Evolutionary conservation across 768 basidiomycete genomes (phyloP).

Genomic region (Hericium coralloides): DNA sequence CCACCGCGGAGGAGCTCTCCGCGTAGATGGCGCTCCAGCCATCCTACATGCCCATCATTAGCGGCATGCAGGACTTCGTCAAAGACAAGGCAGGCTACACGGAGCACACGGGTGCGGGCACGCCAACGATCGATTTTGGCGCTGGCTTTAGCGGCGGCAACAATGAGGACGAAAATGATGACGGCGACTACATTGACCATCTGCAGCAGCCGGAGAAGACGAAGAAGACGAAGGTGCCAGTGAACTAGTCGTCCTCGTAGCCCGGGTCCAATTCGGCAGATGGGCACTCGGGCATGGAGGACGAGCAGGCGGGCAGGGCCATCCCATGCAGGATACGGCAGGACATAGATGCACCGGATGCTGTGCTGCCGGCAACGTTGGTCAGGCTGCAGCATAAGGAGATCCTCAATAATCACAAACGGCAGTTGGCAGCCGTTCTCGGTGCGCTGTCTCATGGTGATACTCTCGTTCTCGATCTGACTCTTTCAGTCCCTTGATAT

Average conservation of each 20-base stretch:
- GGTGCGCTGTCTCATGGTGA: slow-evolving; percentile 60
- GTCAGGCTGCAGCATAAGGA: slow-evolving; percentile 74
- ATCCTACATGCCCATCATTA: slow-evolving; percentile 54
- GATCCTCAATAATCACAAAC: slow-evolving; percentile 54
- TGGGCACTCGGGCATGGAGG: slow-evolving; percentile 31
- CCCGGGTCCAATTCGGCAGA: slow-evolving; percentile 35
- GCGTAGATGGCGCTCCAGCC: slow-evolving; percentile 53
- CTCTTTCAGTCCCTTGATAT: slow-evolving; percentile 40
- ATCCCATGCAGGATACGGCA: slow-evolving; percentile 19
- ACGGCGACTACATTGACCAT: slow-evolving; percentile 60
- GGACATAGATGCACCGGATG: slow-evolving; percentile 5
- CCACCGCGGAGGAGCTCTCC: slow-evolving; percentile 44
- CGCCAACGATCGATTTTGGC: slow-evolving; percentile 19
- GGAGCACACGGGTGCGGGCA: slow-evolving; percentile 10
- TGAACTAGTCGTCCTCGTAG: slow-evolving; percentile 37
- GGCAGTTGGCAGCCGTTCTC: slow-evolving; percentile 63
- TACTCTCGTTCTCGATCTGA: slow-evolving; percentile 69
- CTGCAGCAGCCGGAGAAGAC: slow-evolving; percentile 73
- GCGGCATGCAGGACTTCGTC: slow-evolving; percentile 38
- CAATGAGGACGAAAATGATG: slow-evolving; percentile 42
- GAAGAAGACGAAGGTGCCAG: slow-evolving; percentile 84
- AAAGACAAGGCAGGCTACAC: slow-evolving; percentile 9
- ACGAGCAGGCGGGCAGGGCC: slow-evolving; percentile 27
- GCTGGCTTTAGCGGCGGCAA: slow-evolving; percentile 13
- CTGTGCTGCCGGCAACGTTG: slow-evolving; percentile 45